phyloP scores from a whole-genome alignment of 1,139 yeast species.

The Sugiyamaella japonica region DNA sequence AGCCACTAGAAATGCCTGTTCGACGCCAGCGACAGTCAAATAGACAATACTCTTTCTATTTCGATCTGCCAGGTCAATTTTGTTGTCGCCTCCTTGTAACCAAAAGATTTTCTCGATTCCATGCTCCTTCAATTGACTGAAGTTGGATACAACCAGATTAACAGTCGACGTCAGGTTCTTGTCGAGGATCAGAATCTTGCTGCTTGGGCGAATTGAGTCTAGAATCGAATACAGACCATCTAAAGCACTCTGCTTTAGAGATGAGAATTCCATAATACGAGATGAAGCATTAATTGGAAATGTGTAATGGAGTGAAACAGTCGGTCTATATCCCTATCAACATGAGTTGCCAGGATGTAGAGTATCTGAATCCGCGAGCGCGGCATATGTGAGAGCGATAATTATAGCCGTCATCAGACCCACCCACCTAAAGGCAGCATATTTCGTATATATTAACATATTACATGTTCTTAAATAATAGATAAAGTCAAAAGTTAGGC shows the following conservation, averaged over 20 bases:
- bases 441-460: background rate
- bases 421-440: background rate
- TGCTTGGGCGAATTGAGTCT: constrained; percentile 32
- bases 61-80: constrained; percentile 3
- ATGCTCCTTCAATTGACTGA: constrained; percentile 52
- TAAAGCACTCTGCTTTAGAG: constrained; percentile 36
- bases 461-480: background rate
- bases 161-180: constrained; percentile 54
- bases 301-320: background rate
- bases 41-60: constrained; percentile 27
- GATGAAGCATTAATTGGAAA: background rate
- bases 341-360: background rate
- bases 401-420: background rate
- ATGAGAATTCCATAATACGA: constrained; percentile 27
- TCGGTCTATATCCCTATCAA: background rate
- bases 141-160: constrained; percentile 57
- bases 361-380: background rate
- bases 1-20: constrained; percentile 31
- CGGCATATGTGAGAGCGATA: background rate
- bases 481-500: background rate
- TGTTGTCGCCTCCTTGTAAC: constrained; percentile 42
- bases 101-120: constrained; percentile 64
- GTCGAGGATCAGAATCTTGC: constrained; percentile 54
- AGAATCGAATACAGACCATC: constrained; percentile 35
- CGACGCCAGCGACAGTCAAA: constrained; percentile 29